phyloP scores from a whole-genome alignment of 2,329 filamentous ascomycete genomes.

The Paecilomyces variotii region DNA sequence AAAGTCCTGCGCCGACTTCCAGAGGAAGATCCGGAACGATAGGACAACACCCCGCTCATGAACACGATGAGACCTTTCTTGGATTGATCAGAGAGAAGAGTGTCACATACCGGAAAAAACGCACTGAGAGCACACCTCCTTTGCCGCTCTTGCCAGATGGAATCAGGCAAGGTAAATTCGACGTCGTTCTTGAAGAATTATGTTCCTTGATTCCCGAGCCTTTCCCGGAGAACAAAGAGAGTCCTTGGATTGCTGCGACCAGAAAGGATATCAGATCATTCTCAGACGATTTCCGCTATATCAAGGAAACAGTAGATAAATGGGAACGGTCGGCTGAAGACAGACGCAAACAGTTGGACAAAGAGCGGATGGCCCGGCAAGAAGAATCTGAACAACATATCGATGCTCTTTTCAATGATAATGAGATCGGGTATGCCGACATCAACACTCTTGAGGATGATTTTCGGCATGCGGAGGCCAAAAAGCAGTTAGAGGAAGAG shows the following conservation, averaged over 20 bases:
- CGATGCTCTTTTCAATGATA: conserved; percentile 47
- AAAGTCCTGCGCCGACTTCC: conserved; percentile 15
- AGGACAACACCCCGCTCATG: conserved; percentile 14
- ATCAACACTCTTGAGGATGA: conserved; percentile 48
- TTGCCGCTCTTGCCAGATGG: conserved; percentile 22
- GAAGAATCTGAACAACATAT: conserved; percentile 46
- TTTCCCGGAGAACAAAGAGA: conserved; percentile 25
- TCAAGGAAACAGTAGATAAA: conserved; percentile 29
- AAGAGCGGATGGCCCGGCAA: conserved; percentile 42
- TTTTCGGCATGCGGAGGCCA: conserved; percentile 45
- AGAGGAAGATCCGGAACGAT: conserved; percentile 11
- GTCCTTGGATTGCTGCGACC: conserved; percentile 23
- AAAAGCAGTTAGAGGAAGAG: conserved; percentile 46
- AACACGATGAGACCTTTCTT: conserved; percentile 39
- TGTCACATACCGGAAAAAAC: conserved; percentile 26
- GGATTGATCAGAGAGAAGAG: conserved; percentile 40
- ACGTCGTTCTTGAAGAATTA: conserved; percentile 23
- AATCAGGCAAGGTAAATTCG: conserved; percentile 22
- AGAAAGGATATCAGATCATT: conserved; percentile 26
- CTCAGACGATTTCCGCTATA: conserved; percentile 37
- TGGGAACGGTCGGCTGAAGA: conserved; percentile 42
- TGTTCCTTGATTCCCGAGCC: conserved; percentile 27
- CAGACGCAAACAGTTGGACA: conserved; percentile 39
- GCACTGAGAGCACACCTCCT: conserved; percentile 17
- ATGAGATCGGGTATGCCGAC: conserved; percentile 51